These are phyloP conservation scores for Ceratobasidium theobromae DNA, from an alignment of 1,284 basidiomycete genomes.

Conservation along the genomic window DNA sequence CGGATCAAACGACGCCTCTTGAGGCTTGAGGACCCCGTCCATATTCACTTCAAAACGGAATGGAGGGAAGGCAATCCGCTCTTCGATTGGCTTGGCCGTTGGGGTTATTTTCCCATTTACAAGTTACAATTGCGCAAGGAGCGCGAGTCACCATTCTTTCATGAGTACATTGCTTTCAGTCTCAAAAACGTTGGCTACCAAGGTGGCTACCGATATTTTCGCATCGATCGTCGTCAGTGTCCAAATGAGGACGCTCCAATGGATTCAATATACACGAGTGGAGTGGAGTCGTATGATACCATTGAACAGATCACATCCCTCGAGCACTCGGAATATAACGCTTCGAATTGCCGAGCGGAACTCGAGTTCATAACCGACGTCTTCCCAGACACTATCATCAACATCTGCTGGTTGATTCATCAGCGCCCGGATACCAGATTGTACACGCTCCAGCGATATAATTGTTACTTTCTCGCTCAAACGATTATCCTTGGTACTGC, in stretches of 20 bases:
- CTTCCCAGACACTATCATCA: background rate
- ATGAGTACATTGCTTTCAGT: background rate
- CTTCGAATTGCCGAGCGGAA: background rate
- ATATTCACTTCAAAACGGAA: background rate
- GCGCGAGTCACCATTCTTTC: background rate
- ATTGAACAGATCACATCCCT: background rate
- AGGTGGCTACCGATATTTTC: background rate
- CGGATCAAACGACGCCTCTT: background rate
- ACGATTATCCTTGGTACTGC: background rate
- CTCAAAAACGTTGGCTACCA: background rate
- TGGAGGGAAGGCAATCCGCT: background rate
- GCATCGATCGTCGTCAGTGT: background rate
- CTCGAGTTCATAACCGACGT: background rate
- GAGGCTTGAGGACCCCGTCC: background rate
- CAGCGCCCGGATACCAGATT: background rate
- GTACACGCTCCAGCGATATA: conserved; percentile 1
- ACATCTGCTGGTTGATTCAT: background rate
- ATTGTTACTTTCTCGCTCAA: background rate
- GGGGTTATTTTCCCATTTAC: background rate
- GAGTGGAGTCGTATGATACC: background rate
- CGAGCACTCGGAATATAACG: background rate
- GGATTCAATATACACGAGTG: background rate
- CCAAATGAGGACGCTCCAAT: background rate
- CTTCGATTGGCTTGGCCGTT: background rate
- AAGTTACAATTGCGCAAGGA: background rate